Base-by-base conservation (phyloP, 176 grass and related monocot species). In the Aegilops tauschii region DNA sequence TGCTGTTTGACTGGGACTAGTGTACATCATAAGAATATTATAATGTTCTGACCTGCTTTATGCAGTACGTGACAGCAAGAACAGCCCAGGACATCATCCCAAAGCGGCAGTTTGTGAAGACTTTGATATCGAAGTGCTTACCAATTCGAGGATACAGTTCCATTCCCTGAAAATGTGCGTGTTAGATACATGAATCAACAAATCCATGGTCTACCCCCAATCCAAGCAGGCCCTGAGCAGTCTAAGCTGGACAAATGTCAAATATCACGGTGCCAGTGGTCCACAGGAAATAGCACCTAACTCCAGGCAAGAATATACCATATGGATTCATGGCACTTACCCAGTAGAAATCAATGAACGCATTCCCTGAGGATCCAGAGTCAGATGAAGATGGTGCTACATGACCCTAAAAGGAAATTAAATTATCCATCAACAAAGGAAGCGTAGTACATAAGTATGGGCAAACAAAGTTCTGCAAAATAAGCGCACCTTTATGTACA, bases 81-180 rank as follows among this genome's bases (percentile, higher is more conserved):
- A 97, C 97, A 83, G 94, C 97, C 97, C 97, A 99, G 10, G 97
- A 99, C 97, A 99, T 99, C 97, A 99, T 97, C 67, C 97, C 97
- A 65, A 99, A 99, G 59, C 97, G 90, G 42, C 97, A 99, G 69
- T 99, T 99, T 78, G 97, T 99, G 69, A 99, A 99, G 65, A 94
- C 97, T 61, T 99, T 99, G 78, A 99, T 99, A 61, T 99, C 94
- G 37, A 99, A 99, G 52, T 93, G 73, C 86, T 99, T 95, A 69
- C 97, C 92, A 73, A 99, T 99, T 63, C 97, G 89, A 83, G 97
- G 97, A 84, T 99, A 99, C 3, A 99, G 63, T 58, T 99, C 97
- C 94, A 97, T 97, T 78, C 97, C 97, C 94, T 98, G 86, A 65
- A 85, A 73, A 86, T 72, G 23, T 71, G 69, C 32, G 34, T 3